Conservation (phyloP, 139 green algal genomes). For the Limnomonas spitsbergensis region DNA sequence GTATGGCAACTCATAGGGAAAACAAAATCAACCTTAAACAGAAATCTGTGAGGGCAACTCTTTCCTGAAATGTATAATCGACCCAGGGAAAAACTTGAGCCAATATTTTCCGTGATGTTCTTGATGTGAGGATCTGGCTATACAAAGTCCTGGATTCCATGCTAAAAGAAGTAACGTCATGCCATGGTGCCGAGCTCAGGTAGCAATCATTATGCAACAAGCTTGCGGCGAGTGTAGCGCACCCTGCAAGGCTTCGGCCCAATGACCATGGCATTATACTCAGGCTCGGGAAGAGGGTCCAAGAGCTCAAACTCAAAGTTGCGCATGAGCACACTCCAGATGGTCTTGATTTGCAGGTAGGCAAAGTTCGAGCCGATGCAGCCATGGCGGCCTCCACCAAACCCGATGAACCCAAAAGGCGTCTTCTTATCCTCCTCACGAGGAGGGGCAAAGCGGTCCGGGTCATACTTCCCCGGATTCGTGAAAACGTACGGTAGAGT, state of each 20-base stretch:
- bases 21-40: too few species aligned
- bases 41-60: too few species aligned
- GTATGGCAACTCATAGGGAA: too few species aligned
- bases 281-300: constrained; percentile 74
- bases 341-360: constrained; percentile 95
- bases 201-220: too few species aligned
- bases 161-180: too few species aligned
- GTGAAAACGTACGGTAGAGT: constrained; percentile 75
- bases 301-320: constrained; percentile 98
- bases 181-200: too few species aligned
- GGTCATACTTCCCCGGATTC: constrained; percentile 77
- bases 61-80: too few species aligned
- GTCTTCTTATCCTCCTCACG: constrained; percentile 72
- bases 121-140: too few species aligned
- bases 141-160: too few species aligned
- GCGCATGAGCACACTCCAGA: constrained; percentile 88
- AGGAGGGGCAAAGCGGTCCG: constrained; percentile 66
- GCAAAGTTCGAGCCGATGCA: constrained; percentile 98
- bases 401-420: constrained; percentile 88
- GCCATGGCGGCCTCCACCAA: constrained; percentile 91
- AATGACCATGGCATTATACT: constrained; percentile 94
- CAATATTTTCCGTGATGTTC: too few species aligned
- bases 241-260: constrained; percentile 84
- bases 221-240: constrained; percentile 76
- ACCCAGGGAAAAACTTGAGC: too few species aligned